A percentile compares a stretch with the other conserved stretches of the same genome.
Conservation (phyloP, 495 filamentous ascomycete species). For the Viridothelium virens region DNA sequence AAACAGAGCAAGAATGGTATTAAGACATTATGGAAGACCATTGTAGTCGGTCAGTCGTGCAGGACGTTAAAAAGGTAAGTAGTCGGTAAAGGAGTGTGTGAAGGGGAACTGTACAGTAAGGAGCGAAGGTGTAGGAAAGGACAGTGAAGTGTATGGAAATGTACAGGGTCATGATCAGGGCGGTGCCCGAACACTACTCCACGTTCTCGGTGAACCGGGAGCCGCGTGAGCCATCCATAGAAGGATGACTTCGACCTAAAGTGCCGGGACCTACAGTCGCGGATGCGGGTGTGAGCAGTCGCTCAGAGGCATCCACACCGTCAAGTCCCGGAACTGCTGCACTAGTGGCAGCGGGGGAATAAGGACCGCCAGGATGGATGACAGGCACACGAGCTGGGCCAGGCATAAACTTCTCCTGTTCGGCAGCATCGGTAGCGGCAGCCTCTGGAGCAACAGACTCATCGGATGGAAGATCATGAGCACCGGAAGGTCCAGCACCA, state of each 20-base stretch:
- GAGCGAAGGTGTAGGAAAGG: not conserved
- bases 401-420: constrained; percentile 21
- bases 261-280: not conserved
- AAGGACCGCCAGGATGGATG: constrained; percentile 23
- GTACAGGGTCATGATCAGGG: not conserved
- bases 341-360: constrained; percentile 1
- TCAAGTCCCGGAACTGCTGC: not conserved
- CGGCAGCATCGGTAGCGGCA: not conserved
- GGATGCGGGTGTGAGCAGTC: not conserved
- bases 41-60: constrained; percentile 1
- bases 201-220: constrained; percentile 6
- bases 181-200: not conserved
- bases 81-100: not conserved
- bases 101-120: constrained; percentile 9
- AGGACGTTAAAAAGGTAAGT: not conserved
- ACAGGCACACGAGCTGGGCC: constrained; percentile 24
- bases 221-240: not conserved
- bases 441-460: not conserved
- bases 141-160: not conserved
- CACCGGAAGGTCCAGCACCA: constrained; percentile 1
- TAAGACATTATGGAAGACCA: constrained; percentile 6
- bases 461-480: not conserved
- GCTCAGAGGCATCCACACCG: not conserved
- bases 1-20: not conserved
- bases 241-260: constrained; percentile 1